Conservation (phyloP, 306 rosid genomes). For the Pyrus betulifolia region DNA sequence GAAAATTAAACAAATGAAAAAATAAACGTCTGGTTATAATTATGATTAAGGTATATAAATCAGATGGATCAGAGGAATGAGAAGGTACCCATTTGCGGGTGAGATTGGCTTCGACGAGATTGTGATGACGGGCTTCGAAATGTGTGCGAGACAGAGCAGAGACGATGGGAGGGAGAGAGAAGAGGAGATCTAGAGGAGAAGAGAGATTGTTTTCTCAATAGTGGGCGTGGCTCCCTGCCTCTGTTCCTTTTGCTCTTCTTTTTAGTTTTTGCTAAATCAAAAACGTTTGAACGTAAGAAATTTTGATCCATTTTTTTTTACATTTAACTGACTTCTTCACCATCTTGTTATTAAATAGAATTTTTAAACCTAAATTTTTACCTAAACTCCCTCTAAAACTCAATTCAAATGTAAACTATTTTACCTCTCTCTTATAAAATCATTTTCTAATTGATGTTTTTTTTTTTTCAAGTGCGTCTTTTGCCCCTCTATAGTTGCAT, state of each 20-base stretch:
- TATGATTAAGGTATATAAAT: neutral
- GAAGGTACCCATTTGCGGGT: constrained; percentile 44
- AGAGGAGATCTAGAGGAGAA: constrained; percentile 7
- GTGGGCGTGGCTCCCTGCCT: constrained; percentile 28
- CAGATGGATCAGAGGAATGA: constrained; percentile 19
- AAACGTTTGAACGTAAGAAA: too few species aligned
- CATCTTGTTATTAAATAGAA: too few species aligned
- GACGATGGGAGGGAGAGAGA: neutral
- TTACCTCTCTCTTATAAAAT: too few species aligned
- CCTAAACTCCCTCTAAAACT: too few species aligned
- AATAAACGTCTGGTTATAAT: neutral
- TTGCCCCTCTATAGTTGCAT: too few species aligned
- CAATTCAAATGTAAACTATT: too few species aligned
- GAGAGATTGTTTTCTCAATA: constrained; percentile 8
- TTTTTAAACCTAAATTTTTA: too few species aligned
- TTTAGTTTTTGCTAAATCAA: neutral
- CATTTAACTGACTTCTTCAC: too few species aligned
- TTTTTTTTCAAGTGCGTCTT: too few species aligned
- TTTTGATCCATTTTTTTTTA: too few species aligned
- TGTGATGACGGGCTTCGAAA: constrained; percentile 2
- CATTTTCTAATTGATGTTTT: too few species aligned
- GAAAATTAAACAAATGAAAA: neutral
- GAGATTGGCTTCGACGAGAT: constrained; percentile 22
- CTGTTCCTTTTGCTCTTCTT: constrained; percentile 9
- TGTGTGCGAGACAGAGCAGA: constrained; percentile 19